A percentile compares a stretch with the other conserved stretches of the same genome.
phyloP scores from a whole-genome alignment of 1,139 yeast species.

The Lodderomyces beijingensis region DNA sequence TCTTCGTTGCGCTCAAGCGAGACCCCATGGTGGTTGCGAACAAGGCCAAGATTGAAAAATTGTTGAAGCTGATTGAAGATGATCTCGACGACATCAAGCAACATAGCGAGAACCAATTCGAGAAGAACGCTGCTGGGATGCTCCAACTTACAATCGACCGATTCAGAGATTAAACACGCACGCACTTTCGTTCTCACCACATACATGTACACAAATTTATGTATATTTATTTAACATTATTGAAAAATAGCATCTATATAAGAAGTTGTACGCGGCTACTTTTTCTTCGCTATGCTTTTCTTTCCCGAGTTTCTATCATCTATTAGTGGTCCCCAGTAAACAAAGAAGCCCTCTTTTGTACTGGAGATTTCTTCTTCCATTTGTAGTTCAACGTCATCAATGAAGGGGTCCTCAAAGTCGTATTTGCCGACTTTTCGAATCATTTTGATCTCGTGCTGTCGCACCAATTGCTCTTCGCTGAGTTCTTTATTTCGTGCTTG shows the following conservation, averaged over 20 bases:
- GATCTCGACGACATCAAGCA: constrained; percentile 14
- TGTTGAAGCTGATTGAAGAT: constrained; percentile 16
- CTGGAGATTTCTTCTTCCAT: constrained; percentile 94
- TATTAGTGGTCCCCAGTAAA: constrained; percentile 88
- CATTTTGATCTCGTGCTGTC: constrained; percentile 43
- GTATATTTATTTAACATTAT: too few species aligned
- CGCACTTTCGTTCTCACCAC: too few species aligned
- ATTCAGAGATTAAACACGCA: constrained; percentile 14
- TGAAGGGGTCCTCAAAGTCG: constrained; percentile 91
- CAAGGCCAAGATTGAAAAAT: constrained; percentile 18
- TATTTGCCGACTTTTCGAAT: constrained; percentile 82
- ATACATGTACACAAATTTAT: too few species aligned
- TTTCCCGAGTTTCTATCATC: constrained; percentile 45
- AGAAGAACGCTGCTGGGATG: constrained; percentile 35
- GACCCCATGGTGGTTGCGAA: constrained; percentile 18
- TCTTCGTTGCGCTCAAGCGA: constrained; percentile 43
- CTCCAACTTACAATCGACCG: constrained; percentile 39
- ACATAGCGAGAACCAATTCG: constrained; percentile 17
- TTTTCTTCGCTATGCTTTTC: constrained; percentile 9
- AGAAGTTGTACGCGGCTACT: too few species aligned
- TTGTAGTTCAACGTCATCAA: constrained; percentile 86
- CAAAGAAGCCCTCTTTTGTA: constrained; percentile 94
- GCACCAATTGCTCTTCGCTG: constrained; percentile 44
- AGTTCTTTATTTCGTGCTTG: constrained; percentile 32
- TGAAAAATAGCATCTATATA: too few species aligned